Evolutionary conservation across 192 early-diverging fungal genomes (phyloP).

Genomic region (Coemansia asiatica): DNA sequence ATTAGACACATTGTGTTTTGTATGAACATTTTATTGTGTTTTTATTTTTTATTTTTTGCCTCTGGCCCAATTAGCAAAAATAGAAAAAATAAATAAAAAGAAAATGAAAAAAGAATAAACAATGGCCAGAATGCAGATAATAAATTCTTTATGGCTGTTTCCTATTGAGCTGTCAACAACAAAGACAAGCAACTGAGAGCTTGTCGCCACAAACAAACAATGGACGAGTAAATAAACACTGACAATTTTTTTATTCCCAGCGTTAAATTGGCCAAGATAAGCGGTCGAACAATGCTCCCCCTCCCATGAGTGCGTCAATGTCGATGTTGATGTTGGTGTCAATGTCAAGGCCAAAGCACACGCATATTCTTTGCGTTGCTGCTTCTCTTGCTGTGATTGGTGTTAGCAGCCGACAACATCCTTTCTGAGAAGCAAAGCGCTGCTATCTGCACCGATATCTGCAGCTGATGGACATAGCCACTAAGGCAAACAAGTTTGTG

Average conservation of each 20-base stretch:
- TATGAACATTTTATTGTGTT: neutral
- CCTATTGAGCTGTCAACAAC: neutral
- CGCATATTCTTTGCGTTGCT: neutral
- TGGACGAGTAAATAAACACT: neutral
- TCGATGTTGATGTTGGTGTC: neutral
- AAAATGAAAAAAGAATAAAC: neutral
- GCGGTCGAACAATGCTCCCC: constrained; percentile 3
- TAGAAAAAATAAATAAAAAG: neutral
- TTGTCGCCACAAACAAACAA: constrained; percentile 10
- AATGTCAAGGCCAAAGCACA: constrained; percentile 5
- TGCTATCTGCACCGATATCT: neutral
- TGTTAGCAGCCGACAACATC: neutral
- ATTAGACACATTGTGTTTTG: neutral
- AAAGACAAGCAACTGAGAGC: constrained; percentile 1
- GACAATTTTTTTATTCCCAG: constrained; percentile 4
- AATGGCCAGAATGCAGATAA: neutral
- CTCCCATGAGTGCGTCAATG: neutral
- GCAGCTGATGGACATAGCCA: neutral
- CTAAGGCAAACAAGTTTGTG: neutral
- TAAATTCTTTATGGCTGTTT: neutral
- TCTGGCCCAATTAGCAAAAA: neutral
- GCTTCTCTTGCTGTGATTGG: neutral
- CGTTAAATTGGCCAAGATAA: constrained; percentile 5
- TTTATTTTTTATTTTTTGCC: neutral
- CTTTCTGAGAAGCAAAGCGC: neutral